Base-by-base conservation (phyloP, 306 rosid genomes). In the Medicago arabica region DNA sequence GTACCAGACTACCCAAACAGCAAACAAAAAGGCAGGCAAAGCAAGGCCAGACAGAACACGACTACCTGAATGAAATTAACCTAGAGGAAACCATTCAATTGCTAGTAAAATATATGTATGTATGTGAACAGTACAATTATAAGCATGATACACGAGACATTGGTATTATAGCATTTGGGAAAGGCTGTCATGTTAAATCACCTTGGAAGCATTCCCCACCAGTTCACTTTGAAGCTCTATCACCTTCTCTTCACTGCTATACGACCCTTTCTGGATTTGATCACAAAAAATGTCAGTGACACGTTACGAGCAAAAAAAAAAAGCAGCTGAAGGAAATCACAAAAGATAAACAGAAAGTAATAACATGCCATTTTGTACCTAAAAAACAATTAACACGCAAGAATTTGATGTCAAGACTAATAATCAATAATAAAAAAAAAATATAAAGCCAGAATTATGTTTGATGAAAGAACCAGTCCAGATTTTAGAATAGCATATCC, bases 201-300 rank as follows among this genome's bases (percentile, higher is more conserved):
- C 98, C 98, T 89, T 87, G 38, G 97, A 82, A 75, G 98, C 98
- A 81, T 90, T 93, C 18, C 97, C 98, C 70, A 90, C 95, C 14
- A 84, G 82, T 74, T 85, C 89, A 51, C 93, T 93, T 78, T 84
- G 92, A 66, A 93, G 95, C 68, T 84, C 79, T 80, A 93, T 89
- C 76, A 82, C 86, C 53, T 90, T 89, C 68, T 86, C 90, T 80
- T 86, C 88, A 40, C 79, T 85, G 79, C 69, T 79, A 46, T 83
- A 89, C 1, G 86, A 81, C 81, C 98, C 98, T 81, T 93, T 93
- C 95, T 93, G 87, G 54, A 61, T 31, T 61, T 61, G 44, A 82
- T 38, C 25, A 47, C 57, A 68, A 6, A 76, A 34, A 5, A 82
- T 7, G 64, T 3, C 14, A 72, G 36, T n/a, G n/a, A n/a, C n/a